Conservation (phyloP, 2,329 filamentous ascomycete species). For the Eutypa lata region DNA sequence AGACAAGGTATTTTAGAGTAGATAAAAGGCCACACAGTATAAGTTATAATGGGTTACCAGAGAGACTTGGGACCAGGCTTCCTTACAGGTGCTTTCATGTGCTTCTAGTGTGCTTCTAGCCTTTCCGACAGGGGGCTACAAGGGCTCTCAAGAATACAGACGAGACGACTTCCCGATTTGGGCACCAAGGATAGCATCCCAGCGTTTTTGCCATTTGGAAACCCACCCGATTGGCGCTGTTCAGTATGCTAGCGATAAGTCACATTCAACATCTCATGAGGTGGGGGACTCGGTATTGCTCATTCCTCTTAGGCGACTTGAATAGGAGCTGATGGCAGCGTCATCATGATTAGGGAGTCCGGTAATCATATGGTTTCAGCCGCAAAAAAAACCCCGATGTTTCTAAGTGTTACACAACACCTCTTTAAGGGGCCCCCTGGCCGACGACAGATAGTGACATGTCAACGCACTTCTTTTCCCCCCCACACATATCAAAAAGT, state of each 20-base stretch:
- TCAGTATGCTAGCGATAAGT: background rate
- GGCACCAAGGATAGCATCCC: background rate
- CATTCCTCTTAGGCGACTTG: too few relatives aligned
- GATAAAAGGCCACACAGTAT: background rate
- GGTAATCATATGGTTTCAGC: too few relatives aligned
- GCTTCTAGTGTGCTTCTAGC: background rate
- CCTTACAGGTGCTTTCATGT: background rate
- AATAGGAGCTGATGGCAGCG: too few relatives aligned
- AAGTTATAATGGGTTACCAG: background rate
- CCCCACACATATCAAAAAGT: too few relatives aligned
- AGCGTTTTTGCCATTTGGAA: background rate
- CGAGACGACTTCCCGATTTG: background rate
- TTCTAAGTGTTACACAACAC: too few relatives aligned
- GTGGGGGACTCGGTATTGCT: too few relatives aligned
- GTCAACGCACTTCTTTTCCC: too few relatives aligned
- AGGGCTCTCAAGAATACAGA: too few relatives aligned
- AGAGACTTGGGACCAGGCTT: background rate
- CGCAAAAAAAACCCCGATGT: too few relatives aligned
- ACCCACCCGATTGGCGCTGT: background rate
- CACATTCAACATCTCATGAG: background rate
- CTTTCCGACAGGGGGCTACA: background rate
- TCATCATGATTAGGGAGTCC: too few relatives aligned
- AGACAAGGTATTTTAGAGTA: background rate
- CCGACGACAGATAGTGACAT: too few relatives aligned
- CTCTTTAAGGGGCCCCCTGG: too few relatives aligned